phyloP scores from a whole-genome alignment of 352 stramenopile genomes.

The Pythium monospermum region DNA sequence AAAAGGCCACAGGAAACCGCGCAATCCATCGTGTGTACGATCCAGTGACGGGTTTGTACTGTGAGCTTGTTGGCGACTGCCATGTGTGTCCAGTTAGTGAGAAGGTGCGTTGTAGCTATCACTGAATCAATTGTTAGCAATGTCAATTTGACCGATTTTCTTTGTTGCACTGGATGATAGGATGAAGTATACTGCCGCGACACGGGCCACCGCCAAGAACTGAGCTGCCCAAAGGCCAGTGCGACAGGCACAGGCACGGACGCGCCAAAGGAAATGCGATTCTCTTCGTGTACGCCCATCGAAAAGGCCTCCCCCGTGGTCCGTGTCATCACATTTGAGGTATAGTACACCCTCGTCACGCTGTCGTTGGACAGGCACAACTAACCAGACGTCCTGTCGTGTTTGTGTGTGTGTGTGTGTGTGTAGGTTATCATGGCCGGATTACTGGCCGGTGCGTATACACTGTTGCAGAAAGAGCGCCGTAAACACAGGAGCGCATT shows the following conservation, averaged over 20 bases:
- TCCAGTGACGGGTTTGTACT: conserved; percentile 51
- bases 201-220: conserved; percentile 62
- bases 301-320: conserved; percentile 33
- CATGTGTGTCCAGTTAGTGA: conserved; percentile 49
- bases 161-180: no score
- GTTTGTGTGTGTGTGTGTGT: neutral
- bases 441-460: conserved; percentile 37
- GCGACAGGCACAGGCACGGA: conserved; percentile 18
- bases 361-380: neutral
- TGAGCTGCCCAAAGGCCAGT: conserved; percentile 38
- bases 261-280: conserved; percentile 35
- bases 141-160: neutral
- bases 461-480: conserved; percentile 53
- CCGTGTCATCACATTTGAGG: conserved; percentile 70
- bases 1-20: no score
- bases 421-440: conserved; percentile 48
- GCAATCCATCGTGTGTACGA: conserved; percentile 58
- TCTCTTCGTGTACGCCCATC: conserved; percentile 43
- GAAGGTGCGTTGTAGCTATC: conserved; percentile 18
- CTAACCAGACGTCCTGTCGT: neutral
- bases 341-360: no score
- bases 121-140: neutral
- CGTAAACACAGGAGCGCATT: conserved; percentile 78
- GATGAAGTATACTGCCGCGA: conserved; percentile 65
- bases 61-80: conserved; percentile 46